Conservation (phyloP, 352 stramenopile genomes). For the Saprolegnia parasitica region DNA sequence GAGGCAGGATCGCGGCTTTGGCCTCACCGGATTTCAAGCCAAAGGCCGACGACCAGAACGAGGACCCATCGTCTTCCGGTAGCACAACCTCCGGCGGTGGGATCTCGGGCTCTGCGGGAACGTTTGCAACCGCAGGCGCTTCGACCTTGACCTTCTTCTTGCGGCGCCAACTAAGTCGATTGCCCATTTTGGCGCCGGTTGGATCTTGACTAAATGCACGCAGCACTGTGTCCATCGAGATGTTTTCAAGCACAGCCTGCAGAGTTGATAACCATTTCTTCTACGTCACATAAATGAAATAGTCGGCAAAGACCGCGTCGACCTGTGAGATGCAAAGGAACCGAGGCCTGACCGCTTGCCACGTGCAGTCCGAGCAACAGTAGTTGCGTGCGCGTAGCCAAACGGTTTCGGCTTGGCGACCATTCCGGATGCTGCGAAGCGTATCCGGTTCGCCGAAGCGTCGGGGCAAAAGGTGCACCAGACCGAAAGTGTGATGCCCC, state of each 20-base stretch:
- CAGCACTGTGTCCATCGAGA: neutral
- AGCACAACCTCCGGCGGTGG: constrained; percentile 16
- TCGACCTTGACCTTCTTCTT: constrained; percentile 5
- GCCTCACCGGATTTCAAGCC: constrained; percentile 1
- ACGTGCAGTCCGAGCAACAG: too few species aligned
- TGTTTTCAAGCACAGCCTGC: too few species aligned
- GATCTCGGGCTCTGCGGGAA: neutral
- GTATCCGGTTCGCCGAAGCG: neutral
- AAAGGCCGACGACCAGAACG: constrained; percentile 19
- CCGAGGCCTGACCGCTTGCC: too few species aligned
- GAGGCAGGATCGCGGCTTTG: neutral
- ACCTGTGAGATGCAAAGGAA: too few species aligned
- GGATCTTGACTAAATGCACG: neutral
- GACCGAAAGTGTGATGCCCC: too few species aligned
- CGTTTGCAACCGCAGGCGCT: neutral
- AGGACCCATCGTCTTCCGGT: constrained; percentile 7
- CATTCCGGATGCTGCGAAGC: neutral
- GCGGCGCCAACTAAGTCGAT: constrained; percentile 22
- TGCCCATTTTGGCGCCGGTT: constrained; percentile 17
- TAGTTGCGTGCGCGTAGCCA: neutral
- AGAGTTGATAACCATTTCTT: too few species aligned
- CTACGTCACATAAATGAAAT: too few species aligned
- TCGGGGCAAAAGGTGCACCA: neutral
- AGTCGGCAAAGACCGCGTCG: too few species aligned
- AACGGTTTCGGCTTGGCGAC: neutral